Conservation (phyloP, 2,329 filamentous ascomycete genomes). For the Fusarium goolgardi region DNA sequence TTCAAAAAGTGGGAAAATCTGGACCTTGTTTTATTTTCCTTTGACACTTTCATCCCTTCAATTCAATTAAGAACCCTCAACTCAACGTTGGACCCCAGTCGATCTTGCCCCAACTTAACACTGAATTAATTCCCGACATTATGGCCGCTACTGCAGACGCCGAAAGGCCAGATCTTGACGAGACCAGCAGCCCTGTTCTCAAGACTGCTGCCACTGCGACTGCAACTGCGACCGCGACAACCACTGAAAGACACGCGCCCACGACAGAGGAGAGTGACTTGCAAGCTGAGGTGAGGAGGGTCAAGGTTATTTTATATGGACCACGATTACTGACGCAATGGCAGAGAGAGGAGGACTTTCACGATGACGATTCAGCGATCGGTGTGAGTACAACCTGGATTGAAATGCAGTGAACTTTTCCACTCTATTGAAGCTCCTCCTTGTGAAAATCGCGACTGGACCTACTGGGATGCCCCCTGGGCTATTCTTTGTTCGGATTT, state of each 20-base stretch:
- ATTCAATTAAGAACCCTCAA: background rate
- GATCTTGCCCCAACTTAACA: background rate
- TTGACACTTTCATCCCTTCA: background rate
- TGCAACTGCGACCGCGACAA: background rate
- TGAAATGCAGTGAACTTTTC: background rate
- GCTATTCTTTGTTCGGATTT: background rate
- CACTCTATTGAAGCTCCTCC: background rate
- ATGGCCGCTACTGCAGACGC: constrained; percentile 12
- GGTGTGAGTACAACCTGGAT: constrained; percentile 23
- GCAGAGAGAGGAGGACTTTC: constrained; percentile 16
- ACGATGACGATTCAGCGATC: constrained; percentile 43
- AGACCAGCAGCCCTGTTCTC: background rate
- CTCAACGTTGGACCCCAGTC: background rate
- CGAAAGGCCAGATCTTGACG: background rate
- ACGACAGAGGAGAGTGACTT: constrained; percentile 21
- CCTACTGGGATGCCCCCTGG: background rate
- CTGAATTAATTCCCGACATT: background rate
- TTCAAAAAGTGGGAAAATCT: background rate
- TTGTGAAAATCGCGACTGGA: background rate
- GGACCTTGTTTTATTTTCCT: background rate
- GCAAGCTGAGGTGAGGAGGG: constrained; percentile 33
- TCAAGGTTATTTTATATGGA: too few species aligned
- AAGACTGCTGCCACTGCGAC: background rate
- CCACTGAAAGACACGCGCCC: background rate
- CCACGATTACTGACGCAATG: background rate